phyloP scores from a whole-genome alignment of 2,329 filamentous ascomycete species.

The Trichoderma sp. region DNA sequence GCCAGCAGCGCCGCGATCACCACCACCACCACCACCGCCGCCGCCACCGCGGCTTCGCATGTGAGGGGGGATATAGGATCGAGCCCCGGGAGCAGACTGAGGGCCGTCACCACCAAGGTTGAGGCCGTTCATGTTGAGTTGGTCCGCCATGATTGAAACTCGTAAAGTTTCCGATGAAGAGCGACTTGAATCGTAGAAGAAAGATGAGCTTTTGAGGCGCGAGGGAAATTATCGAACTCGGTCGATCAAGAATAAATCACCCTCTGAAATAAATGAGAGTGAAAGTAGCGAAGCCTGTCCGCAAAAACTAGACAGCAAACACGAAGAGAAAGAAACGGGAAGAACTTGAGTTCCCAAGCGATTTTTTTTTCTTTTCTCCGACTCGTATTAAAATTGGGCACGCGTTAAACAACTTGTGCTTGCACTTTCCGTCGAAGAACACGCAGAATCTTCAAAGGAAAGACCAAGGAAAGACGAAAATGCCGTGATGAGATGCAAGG shows the following conservation, averaged over 20 bases:
- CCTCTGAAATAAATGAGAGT: slow-evolving; percentile 40
- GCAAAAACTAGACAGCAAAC: slow-evolving; percentile 39
- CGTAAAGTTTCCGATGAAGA: slow-evolving; percentile 33
- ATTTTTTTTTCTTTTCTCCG: slow-evolving; percentile 36
- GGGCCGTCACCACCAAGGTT: slow-evolving; percentile 58
- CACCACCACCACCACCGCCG: slow-evolving; percentile 36
- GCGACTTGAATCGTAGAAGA: slow-evolving; percentile 13
- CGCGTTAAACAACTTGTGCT: slow-evolving; percentile 38
- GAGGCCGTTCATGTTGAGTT: slow-evolving; percentile 80
- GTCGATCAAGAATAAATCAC: slow-evolving; percentile 35
- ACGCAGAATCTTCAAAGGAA: slow-evolving; percentile 53
- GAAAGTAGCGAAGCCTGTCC: slow-evolving; percentile 37
- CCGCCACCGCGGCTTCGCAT: slow-evolving; percentile 62
- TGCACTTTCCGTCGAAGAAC: slow-evolving; percentile 48
- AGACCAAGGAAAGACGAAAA: slow-evolving; percentile 48
- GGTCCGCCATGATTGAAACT: slow-evolving; percentile 71
- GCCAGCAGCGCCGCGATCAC: slow-evolving; percentile 32
- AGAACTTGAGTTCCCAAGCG: slow-evolving; percentile 40
- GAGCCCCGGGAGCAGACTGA: slow-evolving; percentile 43
- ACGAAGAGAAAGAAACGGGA: slow-evolving; percentile 40
- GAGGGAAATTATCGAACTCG: slow-evolving; percentile 24
- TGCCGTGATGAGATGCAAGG: slow-evolving; percentile 39
- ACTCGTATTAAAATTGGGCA: slow-evolving; percentile 41
- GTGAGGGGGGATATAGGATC: slow-evolving; percentile 86
- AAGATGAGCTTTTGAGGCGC: slow-evolving; percentile 13